Evolutionary conservation across 1,139 yeast genomes (phyloP).

Genomic region (Hyphopichia fennica): DNA sequence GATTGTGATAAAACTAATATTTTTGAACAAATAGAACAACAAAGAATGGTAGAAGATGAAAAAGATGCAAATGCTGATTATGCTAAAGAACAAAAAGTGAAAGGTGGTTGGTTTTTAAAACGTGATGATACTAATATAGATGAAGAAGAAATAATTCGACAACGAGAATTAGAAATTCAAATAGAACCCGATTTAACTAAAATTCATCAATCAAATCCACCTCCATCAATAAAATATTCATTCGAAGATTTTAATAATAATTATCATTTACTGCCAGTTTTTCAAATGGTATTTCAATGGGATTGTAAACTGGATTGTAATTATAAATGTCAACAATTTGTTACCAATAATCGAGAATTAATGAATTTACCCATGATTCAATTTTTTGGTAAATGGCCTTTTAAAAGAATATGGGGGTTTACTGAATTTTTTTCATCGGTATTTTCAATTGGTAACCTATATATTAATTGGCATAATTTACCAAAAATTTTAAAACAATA

Average conservation of each 20-base stretch:
- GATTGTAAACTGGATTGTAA: constrained; percentile 40
- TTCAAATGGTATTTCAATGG: constrained; percentile 29
- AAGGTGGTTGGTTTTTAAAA: too few species aligned
- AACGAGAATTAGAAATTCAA: constrained; percentile 2
- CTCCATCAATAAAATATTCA: constrained; percentile 1
- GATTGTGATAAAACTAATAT: constrained; percentile 9
- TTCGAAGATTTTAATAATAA: constrained; percentile 12
- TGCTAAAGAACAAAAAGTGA: constrained; percentile 4
- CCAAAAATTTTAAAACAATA: constrained; percentile 27
- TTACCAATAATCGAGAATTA: constrained; percentile 25
- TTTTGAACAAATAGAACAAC: constrained; percentile 8
- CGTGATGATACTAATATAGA: background rate
- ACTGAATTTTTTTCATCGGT: constrained; percentile 40
- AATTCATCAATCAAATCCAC: too few species aligned
- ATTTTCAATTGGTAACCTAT: constrained; percentile 41
- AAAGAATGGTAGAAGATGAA: constrained; percentile 6
- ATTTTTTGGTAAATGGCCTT: constrained; percentile 51
- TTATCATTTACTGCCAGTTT: constrained; percentile 14
- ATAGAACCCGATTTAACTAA: constrained; percentile 1
- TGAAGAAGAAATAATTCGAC: background rate
- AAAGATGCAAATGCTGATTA: background rate
- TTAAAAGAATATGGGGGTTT: constrained; percentile 35
- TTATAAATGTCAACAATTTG: constrained; percentile 42
- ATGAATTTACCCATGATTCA: constrained; percentile 32
- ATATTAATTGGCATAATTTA: constrained; percentile 33